Base-by-base conservation (phyloP, 23 red algal genomes). In the Chondrus crispus region DNA sequence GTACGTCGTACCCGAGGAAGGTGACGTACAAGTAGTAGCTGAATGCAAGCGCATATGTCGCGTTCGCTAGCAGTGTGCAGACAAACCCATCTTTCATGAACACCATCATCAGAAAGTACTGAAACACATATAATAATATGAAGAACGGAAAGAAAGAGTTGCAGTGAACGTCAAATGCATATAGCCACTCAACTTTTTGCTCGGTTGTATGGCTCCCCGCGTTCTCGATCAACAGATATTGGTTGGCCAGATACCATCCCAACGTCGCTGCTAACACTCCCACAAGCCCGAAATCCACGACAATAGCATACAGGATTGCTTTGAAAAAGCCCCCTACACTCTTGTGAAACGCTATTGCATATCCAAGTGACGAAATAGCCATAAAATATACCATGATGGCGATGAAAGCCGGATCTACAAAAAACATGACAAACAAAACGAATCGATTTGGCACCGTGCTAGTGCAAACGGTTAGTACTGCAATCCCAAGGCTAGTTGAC, bases 91-190 rank as follows among this genome's bases (percentile, higher is more conserved):
- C 92, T 3, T 83, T 28, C 53, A 94, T 80, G n/a, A 99, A 84
- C 10, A 99, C 44, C 30, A 89, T 80, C 9, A 95, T 53, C 20
- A 99, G 85, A 32, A 95, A 85, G 64, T 91, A 95, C 77, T 96
- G 97, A 19, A 92, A 8, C 0, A 99, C 93, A 51, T 94, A 92
- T 6, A 99, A 80, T 14, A 90, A 24, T 62, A 98, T 80, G 64
- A 98, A 98, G 24, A 93, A 64, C 1, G 91, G 91, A 50, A 99
- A 96, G 70, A 92, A 94, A 3, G 91, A 85, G 71, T 99, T 99
- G 84, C 97, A 99, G 71, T 99, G 94, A 20, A 99, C 97, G 47
- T 99, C 97, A 74, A 96, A 85, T 0, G 97, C 90, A 55, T 99
- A 99, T 46, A 99, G 81, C 97, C 97, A 99, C 87, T 99, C 97